Conservation (phyloP, 129 eudicot species). For the Silybum marianum region DNA sequence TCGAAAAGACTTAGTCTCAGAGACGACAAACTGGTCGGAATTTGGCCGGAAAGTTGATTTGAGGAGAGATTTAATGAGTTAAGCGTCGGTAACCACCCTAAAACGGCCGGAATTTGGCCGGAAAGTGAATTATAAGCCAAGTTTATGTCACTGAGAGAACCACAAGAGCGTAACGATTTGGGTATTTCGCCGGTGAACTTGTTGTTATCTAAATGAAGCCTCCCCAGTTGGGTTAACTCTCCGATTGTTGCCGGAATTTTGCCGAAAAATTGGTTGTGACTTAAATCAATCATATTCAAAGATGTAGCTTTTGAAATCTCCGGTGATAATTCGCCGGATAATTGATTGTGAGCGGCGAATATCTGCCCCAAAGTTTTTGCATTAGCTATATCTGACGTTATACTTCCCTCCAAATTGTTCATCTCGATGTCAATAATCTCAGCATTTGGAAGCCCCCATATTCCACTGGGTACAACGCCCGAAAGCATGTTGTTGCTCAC, state of each 20-base stretch:
- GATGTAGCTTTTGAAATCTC: conserved; percentile 56
- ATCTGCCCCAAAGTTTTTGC: conserved; percentile 60
- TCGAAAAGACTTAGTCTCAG: conserved; percentile 68
- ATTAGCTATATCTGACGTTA: conserved; percentile 50
- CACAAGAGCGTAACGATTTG: conserved; percentile 57
- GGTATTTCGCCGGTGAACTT: conserved; percentile 67
- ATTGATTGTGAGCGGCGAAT: conserved; percentile 51
- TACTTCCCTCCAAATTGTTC: conserved; percentile 52
- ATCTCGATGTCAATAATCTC: conserved; percentile 43
- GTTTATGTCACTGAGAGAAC: conserved; percentile 59
- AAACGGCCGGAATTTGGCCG: conserved; percentile 62
- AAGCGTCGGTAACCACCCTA: conserved; percentile 62
- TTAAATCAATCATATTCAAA: conserved; percentile 54
- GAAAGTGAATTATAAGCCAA: conserved; percentile 65
- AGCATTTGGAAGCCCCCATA: conserved; percentile 55
- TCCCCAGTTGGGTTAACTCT: conserved; percentile 47
- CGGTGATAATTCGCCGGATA: conserved; percentile 64
- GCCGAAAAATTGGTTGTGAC: conserved; percentile 64
- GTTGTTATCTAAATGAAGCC: conserved; percentile 60
- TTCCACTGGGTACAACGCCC: conserved; percentile 46
- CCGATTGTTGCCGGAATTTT: conserved; percentile 60
- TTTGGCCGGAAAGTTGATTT: conserved; percentile 67
- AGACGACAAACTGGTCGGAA: conserved; percentile 69
- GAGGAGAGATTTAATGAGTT: conserved; percentile 69
- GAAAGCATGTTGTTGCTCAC: conserved; percentile 50